Conservation (phyloP, 305 asterid species). For the Rubia balearica region DNA sequence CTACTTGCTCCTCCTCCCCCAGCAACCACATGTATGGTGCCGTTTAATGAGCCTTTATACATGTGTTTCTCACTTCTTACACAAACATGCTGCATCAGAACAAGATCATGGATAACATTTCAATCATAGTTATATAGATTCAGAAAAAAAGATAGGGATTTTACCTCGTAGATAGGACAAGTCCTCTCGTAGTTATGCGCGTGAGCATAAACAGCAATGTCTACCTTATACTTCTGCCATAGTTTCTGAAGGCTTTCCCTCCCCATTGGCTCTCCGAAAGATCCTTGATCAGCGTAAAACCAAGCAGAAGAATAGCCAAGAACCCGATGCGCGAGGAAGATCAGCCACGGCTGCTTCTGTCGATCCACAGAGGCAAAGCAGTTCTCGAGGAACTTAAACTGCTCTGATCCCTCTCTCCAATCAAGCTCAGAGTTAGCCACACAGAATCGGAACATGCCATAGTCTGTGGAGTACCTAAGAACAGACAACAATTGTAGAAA, state of each 20-base stretch:
- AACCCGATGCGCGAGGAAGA: conserved; percentile 79
- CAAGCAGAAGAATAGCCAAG: conserved; percentile 72
- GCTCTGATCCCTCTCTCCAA: conserved; percentile 93
- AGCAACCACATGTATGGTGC: conserved; percentile 89
- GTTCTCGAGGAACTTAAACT: conserved; percentile 71
- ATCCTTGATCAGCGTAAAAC: conserved; percentile 55
- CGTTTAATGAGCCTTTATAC: conserved; percentile 68
- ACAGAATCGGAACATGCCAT: conserved; percentile 96
- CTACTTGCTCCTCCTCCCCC: conserved; percentile 95
- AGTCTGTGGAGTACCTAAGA: conserved; percentile 82
- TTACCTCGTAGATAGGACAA: conserved; percentile 54
- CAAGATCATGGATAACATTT: neutral
- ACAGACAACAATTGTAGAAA: neutral
- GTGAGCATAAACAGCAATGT: conserved; percentile 80
- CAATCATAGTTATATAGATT: too few relatives aligned
- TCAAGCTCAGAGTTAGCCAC: conserved; percentile 90
- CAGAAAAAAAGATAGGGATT: too few relatives aligned
- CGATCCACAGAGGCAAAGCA: conserved; percentile 85
- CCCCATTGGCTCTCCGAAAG: conserved; percentile 94
- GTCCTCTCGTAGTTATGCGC: conserved; percentile 75
- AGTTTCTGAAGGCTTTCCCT: conserved; percentile 77
- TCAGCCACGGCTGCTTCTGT: conserved; percentile 91
- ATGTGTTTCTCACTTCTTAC: conserved; percentile 50
- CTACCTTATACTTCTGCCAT: conserved; percentile 97
- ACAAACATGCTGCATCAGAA: conserved; percentile 51